A percentile compares a stretch with the other conserved stretches of the same genome.
phyloP scores from a whole-genome alignment of 768 basidiomycete genomes.

The Sporobolomyces pararoseus region DNA sequence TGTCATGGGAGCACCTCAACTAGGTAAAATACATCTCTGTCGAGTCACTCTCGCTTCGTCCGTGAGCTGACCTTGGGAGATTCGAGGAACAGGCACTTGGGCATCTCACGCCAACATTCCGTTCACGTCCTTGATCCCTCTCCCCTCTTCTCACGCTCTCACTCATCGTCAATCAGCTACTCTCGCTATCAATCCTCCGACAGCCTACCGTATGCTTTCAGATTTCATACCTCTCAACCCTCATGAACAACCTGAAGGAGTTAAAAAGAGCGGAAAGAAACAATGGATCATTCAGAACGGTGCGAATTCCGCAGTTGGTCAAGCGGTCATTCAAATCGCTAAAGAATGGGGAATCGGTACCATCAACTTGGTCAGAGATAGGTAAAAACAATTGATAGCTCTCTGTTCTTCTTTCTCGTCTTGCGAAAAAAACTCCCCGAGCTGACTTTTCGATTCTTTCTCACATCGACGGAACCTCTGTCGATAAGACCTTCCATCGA shows the following conservation, averaged over 20 bases:
- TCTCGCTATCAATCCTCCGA: conserved; percentile 67
- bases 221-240: conserved; percentile 62
- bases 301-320: conserved; percentile 57
- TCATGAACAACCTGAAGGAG: neutral
- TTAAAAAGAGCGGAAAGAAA: conserved; percentile 48
- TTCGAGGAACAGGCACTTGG: conserved; percentile 40
- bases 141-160: conserved; percentile 12
- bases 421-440: neutral
- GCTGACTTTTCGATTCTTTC: neutral
- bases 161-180: conserved; percentile 36
- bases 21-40: conserved; percentile 20
- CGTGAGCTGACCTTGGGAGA: too few species aligned
- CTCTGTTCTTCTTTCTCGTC: neutral
- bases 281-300: conserved; percentile 85
- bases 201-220: conserved; percentile 75
- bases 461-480: neutral
- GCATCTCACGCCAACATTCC: conserved; percentile 39
- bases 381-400: conserved; percentile 57
- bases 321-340: conserved; percentile 55
- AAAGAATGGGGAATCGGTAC: conserved; percentile 66
- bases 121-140: conserved; percentile 29
- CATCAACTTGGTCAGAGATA: conserved; percentile 72
- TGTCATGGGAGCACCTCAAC: conserved; percentile 43
- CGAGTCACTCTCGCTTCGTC: neutral
- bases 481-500: conserved; percentile 58